These are phyloP conservation scores for Candida mattraensis DNA, from an alignment of 805 yeast genomes.

Conservation along the genomic window DNA sequence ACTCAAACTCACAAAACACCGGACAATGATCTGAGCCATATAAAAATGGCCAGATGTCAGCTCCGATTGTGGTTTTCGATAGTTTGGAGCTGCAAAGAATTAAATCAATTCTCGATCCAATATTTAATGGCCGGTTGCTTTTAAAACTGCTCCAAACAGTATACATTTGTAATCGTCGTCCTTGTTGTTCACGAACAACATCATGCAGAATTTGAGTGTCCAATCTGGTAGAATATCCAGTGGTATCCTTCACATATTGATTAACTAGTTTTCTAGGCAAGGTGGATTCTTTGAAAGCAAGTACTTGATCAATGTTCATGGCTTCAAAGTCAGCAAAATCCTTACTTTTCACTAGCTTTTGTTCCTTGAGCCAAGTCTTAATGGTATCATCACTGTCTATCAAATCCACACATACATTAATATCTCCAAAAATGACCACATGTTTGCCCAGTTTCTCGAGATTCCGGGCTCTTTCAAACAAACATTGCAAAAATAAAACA, in stretches of 20 bases:
- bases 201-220: slow-evolving; percentile 52
- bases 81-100: slow-evolving; percentile 52
- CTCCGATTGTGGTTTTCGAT: slow-evolving; percentile 33
- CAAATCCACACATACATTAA: slow-evolving; percentile 77
- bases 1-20: slow-evolving; percentile 63
- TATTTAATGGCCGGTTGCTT: slow-evolving; percentile 76
- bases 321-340: slow-evolving; percentile 35
- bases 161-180: slow-evolving; percentile 63
- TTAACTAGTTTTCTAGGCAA: slow-evolving; percentile 48
- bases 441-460: slow-evolving; percentile 58
- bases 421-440: slow-evolving; percentile 84
- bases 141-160: slow-evolving; percentile 90
- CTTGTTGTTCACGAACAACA: slow-evolving; percentile 55
- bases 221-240: slow-evolving; percentile 27
- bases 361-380: slow-evolving; percentile 42
- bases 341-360: slow-evolving; percentile 30
- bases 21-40: slow-evolving; percentile 97
- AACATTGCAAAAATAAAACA: slow-evolving; percentile 51
- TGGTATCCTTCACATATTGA: slow-evolving; percentile 34
- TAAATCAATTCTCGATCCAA: slow-evolving; percentile 86
- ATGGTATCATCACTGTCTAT: slow-evolving; percentile 80
- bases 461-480: slow-evolving; percentile 61
- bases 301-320: slow-evolving; percentile 32
- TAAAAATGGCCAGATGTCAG: slow-evolving; percentile 65
- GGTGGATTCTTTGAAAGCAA: slow-evolving; percentile 40